Evolutionary conservation across 176 grass and related monocot genomes (phyloP).

Genomic region (Tuctoria greenei): DNA sequence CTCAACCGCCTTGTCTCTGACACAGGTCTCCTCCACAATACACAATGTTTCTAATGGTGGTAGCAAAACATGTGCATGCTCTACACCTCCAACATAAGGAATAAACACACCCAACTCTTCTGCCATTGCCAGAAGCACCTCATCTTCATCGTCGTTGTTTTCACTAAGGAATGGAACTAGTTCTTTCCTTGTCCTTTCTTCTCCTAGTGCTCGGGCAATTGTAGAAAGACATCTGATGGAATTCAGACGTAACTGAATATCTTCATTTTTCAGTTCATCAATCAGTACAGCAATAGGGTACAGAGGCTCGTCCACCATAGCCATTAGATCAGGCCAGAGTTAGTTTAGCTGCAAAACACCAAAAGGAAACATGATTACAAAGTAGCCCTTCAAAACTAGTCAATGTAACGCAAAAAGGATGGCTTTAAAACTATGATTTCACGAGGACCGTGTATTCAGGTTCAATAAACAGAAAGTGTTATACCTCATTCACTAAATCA

Average conservation of each 20-base stretch:
- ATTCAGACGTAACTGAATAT: conserved; percentile 79
- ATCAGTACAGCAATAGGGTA: conserved; percentile 75
- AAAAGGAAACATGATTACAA: conserved; percentile 1
- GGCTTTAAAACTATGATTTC: neutral
- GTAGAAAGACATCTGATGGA: conserved; percentile 75
- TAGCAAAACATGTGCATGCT: conserved; percentile 67
- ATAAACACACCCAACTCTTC: conserved; percentile 85
- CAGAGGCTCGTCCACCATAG: conserved; percentile 64
- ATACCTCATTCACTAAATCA: neutral
- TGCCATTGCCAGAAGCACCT: conserved; percentile 78
- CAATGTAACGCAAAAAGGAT: no score
- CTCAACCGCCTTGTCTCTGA: conserved; percentile 79
- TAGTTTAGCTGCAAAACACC: neutral
- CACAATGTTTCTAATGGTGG: conserved; percentile 69
- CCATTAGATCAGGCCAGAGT: conserved; percentile 40
- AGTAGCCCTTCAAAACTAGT: neutral
- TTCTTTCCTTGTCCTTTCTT: conserved; percentile 82
- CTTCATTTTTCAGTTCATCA: conserved; percentile 86
- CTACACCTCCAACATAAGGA: conserved; percentile 79
- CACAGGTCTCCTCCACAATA: conserved; percentile 77
- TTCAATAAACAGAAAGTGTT: neutral
- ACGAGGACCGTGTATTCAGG: neutral
- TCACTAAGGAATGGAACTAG: conserved; percentile 75
- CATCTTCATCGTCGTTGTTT: conserved; percentile 86
- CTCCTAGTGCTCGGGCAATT: conserved; percentile 72